A percentile compares a stretch with the other conserved stretches of the same genome.
Evolutionary conservation across 163 green algal genomes (phyloP).

Genomic region (Volvox carteri): DNA sequence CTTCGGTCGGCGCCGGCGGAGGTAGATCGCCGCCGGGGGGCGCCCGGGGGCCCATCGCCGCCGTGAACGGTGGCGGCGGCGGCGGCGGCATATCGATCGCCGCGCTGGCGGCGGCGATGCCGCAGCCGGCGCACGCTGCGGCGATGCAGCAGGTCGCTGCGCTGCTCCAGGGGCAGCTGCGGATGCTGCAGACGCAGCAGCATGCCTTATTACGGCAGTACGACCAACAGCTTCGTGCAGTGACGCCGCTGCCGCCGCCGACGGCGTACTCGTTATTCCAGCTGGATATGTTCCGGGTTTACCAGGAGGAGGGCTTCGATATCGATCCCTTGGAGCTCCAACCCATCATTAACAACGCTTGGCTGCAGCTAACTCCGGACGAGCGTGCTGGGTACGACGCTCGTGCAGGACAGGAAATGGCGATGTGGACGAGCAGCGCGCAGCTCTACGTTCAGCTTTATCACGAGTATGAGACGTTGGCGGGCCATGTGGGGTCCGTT

Average conservation of each 20-base stretch:
- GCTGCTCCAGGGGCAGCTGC: conserved; percentile 51
- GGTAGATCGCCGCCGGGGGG: neutral
- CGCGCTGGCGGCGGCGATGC: neutral
- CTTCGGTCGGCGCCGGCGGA: neutral
- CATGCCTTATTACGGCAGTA: conserved; percentile 29
- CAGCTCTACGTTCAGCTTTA: conserved; percentile 39
- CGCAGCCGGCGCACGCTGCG: neutral
- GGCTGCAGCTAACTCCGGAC: conserved; percentile 52
- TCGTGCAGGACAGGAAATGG: neutral
- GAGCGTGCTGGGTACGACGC: conserved; percentile 54
- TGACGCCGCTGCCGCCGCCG: conserved; percentile 3
- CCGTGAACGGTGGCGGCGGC: neutral
- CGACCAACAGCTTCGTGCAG: conserved; percentile 35
- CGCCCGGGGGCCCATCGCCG: neutral
- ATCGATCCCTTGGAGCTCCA: conserved; percentile 44
- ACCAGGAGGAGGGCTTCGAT: conserved; percentile 53
- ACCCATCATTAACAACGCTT: conserved; percentile 55
- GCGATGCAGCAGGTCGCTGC: conserved; percentile 36
- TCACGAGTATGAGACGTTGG: conserved; percentile 42
- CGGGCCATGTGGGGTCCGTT: neutral
- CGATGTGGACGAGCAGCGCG: neutral
- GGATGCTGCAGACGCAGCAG: conserved; percentile 48
- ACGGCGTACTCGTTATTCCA: conserved; percentile 42
- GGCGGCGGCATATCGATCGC: neutral
- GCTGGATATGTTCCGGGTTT: conserved; percentile 50